phyloP scores from a whole-genome alignment of 148 eudicot genomes.

The Silene conica region DNA sequence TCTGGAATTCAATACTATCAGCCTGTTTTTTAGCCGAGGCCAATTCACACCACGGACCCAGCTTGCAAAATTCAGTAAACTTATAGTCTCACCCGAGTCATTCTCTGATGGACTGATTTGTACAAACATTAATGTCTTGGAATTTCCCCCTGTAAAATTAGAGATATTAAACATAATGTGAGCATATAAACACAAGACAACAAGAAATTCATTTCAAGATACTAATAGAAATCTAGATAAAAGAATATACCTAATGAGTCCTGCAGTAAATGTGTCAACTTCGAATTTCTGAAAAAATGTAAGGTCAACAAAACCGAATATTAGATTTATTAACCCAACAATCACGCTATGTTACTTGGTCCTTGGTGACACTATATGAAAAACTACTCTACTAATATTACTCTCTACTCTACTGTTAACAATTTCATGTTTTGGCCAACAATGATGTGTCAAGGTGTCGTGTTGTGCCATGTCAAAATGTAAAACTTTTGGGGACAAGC shows the following conservation, averaged over 20 bases:
- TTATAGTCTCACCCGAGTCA: slow-evolving; percentile 79
- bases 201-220: too few species aligned
- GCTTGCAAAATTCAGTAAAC: slow-evolving; percentile 89
- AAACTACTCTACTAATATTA: too few species aligned
- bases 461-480: too few species aligned
- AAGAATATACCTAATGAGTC: slow-evolving; percentile 72
- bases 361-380: too few species aligned
- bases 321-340: too few species aligned
- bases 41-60: slow-evolving; percentile 76
- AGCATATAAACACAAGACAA: background rate
- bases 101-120: slow-evolving; percentile 94
- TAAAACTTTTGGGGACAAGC: too few species aligned
- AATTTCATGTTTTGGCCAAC: too few species aligned
- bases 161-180: background rate
- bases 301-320: too few species aligned
- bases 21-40: slow-evolving; percentile 80
- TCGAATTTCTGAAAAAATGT: slow-evolving; percentile 61
- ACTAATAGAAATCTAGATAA: background rate
- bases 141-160: slow-evolving; percentile 67
- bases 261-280: slow-evolving; percentile 85
- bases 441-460: too few species aligned
- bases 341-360: too few species aligned
- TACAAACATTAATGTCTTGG: too few species aligned
- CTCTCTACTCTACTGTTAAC: too few species aligned
- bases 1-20: slow-evolving; percentile 81